A percentile compares a stretch with the other conserved stretches of the same genome.
phyloP scores from a whole-genome alignment of 345 rosid genomes.

The Clausena lansium region DNA sequence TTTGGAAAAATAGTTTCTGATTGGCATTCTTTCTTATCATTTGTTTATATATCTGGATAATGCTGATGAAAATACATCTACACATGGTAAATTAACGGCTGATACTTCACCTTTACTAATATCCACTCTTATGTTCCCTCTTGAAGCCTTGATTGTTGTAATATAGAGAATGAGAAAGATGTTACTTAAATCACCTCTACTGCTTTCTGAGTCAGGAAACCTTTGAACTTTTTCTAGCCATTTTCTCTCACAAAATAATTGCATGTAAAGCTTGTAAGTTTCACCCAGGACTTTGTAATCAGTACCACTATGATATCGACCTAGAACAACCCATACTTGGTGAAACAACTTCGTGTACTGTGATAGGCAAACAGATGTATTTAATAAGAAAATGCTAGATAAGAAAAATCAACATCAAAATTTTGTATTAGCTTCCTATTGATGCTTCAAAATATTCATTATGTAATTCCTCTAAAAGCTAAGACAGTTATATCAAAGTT shows the following conservation, averaged over 20 bases:
- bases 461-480: not conserved
- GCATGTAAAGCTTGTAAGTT: not conserved
- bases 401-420: not conserved
- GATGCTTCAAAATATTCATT: not conserved
- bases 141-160: not conserved
- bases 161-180: not conserved
- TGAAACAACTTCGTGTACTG: not conserved
- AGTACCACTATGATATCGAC: not conserved
- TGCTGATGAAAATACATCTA: not conserved
- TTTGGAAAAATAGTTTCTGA: not conserved
- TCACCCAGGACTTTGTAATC: not conserved
- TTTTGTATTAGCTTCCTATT: not conserved
- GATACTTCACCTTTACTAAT: not conserved
- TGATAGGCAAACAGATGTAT: not conserved
- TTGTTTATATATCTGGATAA: not conserved
- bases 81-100: not conserved
- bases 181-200: not conserved
- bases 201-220: slow-evolving; percentile 8
- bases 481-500: not conserved
- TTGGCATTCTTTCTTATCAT: not conserved
- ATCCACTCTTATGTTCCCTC: not conserved
- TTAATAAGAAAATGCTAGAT: not conserved
- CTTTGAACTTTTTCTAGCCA: not conserved
- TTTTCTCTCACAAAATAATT: not conserved
- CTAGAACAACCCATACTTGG: not conserved